These are phyloP conservation scores for Mortierella sp. DNA, from an alignment of 371 early-diverging fungal genomes.

Conservation along the genomic window DNA sequence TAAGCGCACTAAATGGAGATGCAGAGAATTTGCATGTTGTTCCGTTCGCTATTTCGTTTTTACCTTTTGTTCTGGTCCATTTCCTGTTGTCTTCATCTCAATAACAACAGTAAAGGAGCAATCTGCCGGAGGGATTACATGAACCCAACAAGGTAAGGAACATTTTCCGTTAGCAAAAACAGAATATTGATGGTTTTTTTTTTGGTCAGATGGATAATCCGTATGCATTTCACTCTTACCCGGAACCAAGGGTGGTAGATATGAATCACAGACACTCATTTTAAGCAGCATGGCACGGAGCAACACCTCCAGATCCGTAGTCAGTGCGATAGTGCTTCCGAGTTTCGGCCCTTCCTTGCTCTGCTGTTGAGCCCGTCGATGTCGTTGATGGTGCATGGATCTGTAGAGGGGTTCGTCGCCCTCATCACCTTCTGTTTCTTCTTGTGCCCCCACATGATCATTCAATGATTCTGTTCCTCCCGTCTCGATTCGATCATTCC, in stretches of 20 bases:
- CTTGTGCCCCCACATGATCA: background rate
- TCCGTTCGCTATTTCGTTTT: too few relatives aligned
- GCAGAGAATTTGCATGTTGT: too few relatives aligned
- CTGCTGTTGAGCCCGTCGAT: background rate
- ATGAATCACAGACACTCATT: slow-evolving; percentile 25
- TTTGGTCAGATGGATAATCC: too few relatives aligned
- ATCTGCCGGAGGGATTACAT: background rate
- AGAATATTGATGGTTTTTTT: background rate
- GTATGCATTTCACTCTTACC: too few relatives aligned
- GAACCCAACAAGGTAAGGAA: background rate
- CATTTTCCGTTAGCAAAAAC: too few relatives aligned
- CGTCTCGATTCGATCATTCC: background rate
- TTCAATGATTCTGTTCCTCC: background rate
- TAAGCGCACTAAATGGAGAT: too few relatives aligned
- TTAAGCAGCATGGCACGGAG: slow-evolving; percentile 40
- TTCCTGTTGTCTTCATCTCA: slow-evolving; percentile 24
- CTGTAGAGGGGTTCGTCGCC: slow-evolving; percentile 13
- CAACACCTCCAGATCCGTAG: slow-evolving; percentile 31
- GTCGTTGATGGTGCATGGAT: background rate
- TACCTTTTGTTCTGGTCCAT: slow-evolving; percentile 37
- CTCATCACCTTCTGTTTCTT: background rate
- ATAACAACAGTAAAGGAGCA: slow-evolving; percentile 39
- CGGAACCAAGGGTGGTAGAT: slow-evolving; percentile 11
- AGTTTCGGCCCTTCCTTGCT: slow-evolving; percentile 5
- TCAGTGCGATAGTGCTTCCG: slow-evolving; percentile 13